Evolutionary conservation across 2,329 filamentous ascomycete genomes (phyloP).

Genomic region (Xylariaceae sp.): DNA sequence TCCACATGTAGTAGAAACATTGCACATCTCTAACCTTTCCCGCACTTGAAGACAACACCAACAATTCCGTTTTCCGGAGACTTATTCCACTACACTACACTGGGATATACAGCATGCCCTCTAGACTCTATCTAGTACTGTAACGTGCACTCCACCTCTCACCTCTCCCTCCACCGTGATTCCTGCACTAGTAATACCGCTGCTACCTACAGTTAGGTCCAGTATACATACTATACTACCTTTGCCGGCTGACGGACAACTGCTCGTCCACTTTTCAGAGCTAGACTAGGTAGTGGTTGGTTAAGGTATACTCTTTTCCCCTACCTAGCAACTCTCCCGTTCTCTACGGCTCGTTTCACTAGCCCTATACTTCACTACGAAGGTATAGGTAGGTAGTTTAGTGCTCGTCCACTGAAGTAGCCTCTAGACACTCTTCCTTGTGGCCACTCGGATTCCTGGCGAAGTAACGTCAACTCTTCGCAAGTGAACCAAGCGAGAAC

Average conservation of each 20-base stretch:
- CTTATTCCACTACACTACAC: no score
- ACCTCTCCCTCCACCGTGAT: not conserved
- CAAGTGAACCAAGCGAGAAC: not conserved
- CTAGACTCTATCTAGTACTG: no score
- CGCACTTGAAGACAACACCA: no score
- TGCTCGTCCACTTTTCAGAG: slow-evolving; percentile 27
- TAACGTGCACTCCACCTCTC: no score
- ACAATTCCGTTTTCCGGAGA: no score
- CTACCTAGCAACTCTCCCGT: slow-evolving; percentile 18
- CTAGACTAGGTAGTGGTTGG: not conserved
- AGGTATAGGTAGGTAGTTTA: no score
- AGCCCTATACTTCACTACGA: slow-evolving; percentile 15
- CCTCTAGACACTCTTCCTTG: slow-evolving; percentile 1
- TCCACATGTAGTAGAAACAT: no score
- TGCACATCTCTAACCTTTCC: not conserved
- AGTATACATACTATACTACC: no score
- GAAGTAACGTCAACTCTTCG: slow-evolving; percentile 6
- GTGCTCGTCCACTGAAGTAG: slow-evolving; percentile 14
- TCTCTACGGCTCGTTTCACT: slow-evolving; percentile 11
- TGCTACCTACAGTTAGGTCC: no score
- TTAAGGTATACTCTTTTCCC: no score
- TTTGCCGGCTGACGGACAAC: slow-evolving; percentile 19
- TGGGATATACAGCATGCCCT: no score
- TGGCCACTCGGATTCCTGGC: not conserved
- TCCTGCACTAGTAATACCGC: not conserved